Conservation (phyloP, 108 stramenopile genomes). For the Parietichytrium sp. region DNA sequence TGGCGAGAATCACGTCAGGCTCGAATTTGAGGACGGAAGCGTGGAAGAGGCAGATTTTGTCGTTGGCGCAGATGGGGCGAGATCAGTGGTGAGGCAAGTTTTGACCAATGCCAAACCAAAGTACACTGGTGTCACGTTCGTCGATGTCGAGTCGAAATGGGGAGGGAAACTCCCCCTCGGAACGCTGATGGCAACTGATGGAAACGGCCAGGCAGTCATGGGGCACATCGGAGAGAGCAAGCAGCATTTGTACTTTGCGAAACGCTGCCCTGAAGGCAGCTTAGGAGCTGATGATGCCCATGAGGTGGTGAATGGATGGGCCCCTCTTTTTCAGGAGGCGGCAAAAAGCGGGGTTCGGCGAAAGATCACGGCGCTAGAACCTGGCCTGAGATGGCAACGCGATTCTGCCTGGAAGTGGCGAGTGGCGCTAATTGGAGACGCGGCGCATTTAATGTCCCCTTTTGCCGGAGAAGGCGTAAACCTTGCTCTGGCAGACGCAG, state of each 20-base stretch:
- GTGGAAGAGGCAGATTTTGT: background rate
- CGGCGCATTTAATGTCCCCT: constrained; percentile 21
- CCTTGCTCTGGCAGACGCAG: constrained; percentile 16
- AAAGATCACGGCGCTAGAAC: background rate
- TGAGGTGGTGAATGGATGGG: background rate
- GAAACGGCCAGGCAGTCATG: background rate
- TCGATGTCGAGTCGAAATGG: background rate
- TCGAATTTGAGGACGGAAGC: background rate
- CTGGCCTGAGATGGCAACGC: background rate
- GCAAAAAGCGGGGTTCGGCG: background rate
- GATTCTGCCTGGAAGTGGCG: background rate
- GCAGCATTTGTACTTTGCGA: constrained; percentile 17
- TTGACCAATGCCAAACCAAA: background rate
- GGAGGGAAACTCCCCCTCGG: background rate
- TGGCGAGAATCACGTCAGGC: background rate
- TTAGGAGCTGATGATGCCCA: background rate
- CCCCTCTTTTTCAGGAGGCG: background rate
- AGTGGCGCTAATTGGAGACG: constrained; percentile 13
- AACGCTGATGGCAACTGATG: background rate
- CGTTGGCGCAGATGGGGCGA: constrained; percentile 9
- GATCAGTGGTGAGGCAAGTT: background rate
- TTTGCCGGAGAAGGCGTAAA: constrained; percentile 20
- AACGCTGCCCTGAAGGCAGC: background rate
- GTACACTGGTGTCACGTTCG: constrained; percentile 6
- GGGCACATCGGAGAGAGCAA: constrained; percentile 9